Evolutionary conservation across 2,329 filamentous ascomycete genomes (phyloP).

Genomic region (Fusarium algeriense): DNA sequence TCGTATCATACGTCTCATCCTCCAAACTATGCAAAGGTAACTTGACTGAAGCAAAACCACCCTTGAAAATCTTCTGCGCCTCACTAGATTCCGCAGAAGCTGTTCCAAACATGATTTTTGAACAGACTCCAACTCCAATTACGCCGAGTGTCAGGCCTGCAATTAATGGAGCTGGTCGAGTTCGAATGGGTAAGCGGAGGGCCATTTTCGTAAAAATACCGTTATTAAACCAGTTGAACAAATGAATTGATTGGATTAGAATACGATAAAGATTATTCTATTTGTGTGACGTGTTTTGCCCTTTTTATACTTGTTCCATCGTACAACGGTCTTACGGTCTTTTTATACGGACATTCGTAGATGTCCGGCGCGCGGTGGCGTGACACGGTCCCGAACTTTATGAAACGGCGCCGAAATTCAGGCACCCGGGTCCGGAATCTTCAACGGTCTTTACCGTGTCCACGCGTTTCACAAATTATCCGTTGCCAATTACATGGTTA

Average conservation of each 20-base stretch:
- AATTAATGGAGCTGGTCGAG: slow-evolving; percentile 41
- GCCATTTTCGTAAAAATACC: slow-evolving; percentile 26
- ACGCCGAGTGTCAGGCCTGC: slow-evolving; percentile 40
- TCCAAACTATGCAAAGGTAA: slow-evolving; percentile 65
- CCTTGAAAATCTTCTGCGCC: slow-evolving; percentile 48
- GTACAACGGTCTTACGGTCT: slow-evolving; percentile 9
- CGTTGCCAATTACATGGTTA: background rate
- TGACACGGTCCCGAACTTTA: background rate
- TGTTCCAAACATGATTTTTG: slow-evolving; percentile 39
- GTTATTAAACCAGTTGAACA: fast-evolving
- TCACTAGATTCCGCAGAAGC: slow-evolving; percentile 39
- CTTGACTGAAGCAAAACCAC: slow-evolving; percentile 58
- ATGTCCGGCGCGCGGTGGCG: slow-evolving; percentile 17
- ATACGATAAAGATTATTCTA: fast-evolving
- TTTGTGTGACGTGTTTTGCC: background rate
- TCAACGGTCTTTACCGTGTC: background rate
- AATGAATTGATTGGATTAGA: background rate
- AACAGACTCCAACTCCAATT: slow-evolving; percentile 29
- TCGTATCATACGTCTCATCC: slow-evolving; percentile 69
- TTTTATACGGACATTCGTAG: slow-evolving; percentile 17
- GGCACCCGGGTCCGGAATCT: background rate
- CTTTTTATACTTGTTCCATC: background rate
- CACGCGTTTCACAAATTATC: background rate
- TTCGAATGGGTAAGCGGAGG: slow-evolving; percentile 20
- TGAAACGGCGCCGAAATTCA: background rate